Percentiles rank a stretch among this genome's conserved stretches.
Evolutionary conservation across 495 filamentous ascomycete genomes (phyloP).

Genomic region (Xylaria castorea): DNA sequence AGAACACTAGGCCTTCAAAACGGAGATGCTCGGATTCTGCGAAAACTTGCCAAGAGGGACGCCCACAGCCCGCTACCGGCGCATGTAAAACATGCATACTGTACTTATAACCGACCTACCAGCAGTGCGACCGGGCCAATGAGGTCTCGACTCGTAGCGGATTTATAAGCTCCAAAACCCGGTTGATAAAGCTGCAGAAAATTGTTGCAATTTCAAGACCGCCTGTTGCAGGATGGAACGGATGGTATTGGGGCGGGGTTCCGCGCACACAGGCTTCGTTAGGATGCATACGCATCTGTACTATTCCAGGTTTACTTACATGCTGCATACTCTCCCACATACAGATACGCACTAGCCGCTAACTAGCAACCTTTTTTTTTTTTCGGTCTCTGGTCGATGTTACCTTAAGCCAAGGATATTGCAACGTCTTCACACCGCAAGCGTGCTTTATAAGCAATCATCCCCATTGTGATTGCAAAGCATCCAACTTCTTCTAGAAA

Average conservation of each 20-base stretch:
- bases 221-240: neutral
- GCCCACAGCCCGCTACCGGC: slow-evolving; percentile 8
- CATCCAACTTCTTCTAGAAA: slow-evolving; percentile 7
- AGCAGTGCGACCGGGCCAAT: neutral
- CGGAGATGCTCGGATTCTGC: neutral
- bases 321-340: slow-evolving; percentile 22
- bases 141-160: neutral
- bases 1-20: neutral
- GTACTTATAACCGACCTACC: neutral
- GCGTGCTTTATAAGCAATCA: slow-evolving; percentile 18
- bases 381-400: slow-evolving; percentile 11
- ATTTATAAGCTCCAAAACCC: slow-evolving; percentile 19
- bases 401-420: slow-evolving; percentile 15
- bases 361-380: slow-evolving; percentile 8
- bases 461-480: slow-evolving; percentile 1
- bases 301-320: neutral
- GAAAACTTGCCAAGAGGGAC: neutral
- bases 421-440: slow-evolving; percentile 16
- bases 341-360: neutral
- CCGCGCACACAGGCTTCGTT: neutral
- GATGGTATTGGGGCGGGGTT: neutral
- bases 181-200: neutral
- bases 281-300: neutral
- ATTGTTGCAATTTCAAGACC: slow-evolving; percentile 4
- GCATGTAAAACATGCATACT: slow-evolving; percentile 5